Evolutionary conservation across 2,329 filamentous ascomycete species (phyloP).

Genomic region (Lasiodiplodia hormozganensis): DNA sequence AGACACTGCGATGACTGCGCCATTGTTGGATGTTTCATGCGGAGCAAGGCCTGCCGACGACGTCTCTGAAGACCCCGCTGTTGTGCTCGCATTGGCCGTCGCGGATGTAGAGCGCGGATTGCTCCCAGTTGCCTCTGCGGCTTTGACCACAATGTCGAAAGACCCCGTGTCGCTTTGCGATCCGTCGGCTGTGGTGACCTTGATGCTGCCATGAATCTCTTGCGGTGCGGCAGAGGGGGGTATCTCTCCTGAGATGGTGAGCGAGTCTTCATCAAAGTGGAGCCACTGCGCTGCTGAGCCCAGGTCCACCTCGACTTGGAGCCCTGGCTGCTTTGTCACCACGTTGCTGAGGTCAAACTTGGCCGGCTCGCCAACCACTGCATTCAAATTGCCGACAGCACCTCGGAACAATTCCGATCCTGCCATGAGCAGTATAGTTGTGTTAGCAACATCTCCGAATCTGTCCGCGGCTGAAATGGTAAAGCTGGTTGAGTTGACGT

Average conservation of each 20-base stretch:
- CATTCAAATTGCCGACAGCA: slow-evolving; percentile 54
- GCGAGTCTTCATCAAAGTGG: slow-evolving; percentile 53
- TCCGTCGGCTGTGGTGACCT: slow-evolving; percentile 42
- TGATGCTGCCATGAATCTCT: slow-evolving; percentile 52
- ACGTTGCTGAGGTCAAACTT: slow-evolving; percentile 51
- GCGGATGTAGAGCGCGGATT: slow-evolving; percentile 33
- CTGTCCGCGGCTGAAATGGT: slow-evolving; percentile 65
- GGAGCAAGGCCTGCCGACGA: slow-evolving; percentile 23
- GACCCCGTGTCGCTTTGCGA: slow-evolving; percentile 47
- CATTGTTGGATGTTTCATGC: background rate
- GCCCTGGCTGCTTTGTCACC: slow-evolving; percentile 29
- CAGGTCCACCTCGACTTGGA: slow-evolving; percentile 51
- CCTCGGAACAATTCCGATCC: slow-evolving; percentile 51
- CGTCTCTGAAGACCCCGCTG: slow-evolving; percentile 33
- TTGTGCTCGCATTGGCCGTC: slow-evolving; percentile 35
- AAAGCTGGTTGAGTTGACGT: slow-evolving; percentile 67
- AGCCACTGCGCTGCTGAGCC: slow-evolving; percentile 56
- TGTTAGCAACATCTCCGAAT: slow-evolving; percentile 65
- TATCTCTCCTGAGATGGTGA: slow-evolving; percentile 57
- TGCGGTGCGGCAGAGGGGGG: slow-evolving; percentile 50
- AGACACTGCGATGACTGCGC: slow-evolving; percentile 26
- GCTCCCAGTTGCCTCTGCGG: slow-evolving; percentile 13
- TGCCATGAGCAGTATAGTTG: slow-evolving; percentile 59
- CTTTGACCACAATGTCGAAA: slow-evolving; percentile 48
- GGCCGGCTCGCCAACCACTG: slow-evolving; percentile 52